Evolutionary conservation across 129 eudicot species (phyloP).

Genomic region (Dittrichia graveolens): DNA sequence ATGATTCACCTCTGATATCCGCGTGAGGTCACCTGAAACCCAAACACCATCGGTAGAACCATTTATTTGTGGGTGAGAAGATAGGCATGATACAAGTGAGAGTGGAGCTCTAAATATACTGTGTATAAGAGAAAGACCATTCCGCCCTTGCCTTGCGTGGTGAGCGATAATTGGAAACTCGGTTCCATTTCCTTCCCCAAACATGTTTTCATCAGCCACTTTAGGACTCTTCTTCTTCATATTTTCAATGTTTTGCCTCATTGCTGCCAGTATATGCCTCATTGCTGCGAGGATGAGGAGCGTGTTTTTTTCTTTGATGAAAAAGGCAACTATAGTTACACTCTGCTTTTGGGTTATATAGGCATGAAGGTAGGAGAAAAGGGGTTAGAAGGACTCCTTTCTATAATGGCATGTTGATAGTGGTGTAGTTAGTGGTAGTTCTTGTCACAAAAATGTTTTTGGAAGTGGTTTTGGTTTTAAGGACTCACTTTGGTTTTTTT

Average conservation of each 20-base stretch:
- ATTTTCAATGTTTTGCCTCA: conserved; percentile 54
- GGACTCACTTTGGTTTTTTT: conserved; percentile 32
- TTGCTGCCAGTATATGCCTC: conserved; percentile 45
- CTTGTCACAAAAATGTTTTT: conserved; percentile 48
- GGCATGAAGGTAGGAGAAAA: conserved; percentile 37
- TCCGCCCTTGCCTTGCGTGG: conserved; percentile 44
- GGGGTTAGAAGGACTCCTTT: conserved; percentile 34
- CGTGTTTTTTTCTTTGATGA: conserved; percentile 9
- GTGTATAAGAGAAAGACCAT: conserved; percentile 42
- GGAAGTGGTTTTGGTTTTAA: conserved; percentile 39
- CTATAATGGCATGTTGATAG: conserved; percentile 51
- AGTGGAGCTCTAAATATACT: conserved; percentile 56
- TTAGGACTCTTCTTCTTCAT: conserved; percentile 58
- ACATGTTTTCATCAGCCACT: conserved; percentile 74
- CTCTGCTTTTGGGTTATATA: conserved; percentile 27
- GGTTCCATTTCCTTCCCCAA: conserved; percentile 39
- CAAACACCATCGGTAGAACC: conserved; percentile 56
- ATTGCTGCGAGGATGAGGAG: conserved; percentile 23
- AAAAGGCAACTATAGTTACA: conserved; percentile 6
- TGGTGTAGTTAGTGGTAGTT: conserved; percentile 54
- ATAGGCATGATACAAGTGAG: conserved; percentile 56
- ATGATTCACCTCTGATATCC: conserved; percentile 62
- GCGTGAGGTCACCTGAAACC: conserved; percentile 58
- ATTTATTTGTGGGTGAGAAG: conserved; percentile 41
- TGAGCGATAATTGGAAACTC: conserved; percentile 45